Percentiles rank a stretch among this genome's conserved stretches.
phyloP scores from a whole-genome alignment of 2,329 filamentous ascomycete species.

The Byssothecium circinans region DNA sequence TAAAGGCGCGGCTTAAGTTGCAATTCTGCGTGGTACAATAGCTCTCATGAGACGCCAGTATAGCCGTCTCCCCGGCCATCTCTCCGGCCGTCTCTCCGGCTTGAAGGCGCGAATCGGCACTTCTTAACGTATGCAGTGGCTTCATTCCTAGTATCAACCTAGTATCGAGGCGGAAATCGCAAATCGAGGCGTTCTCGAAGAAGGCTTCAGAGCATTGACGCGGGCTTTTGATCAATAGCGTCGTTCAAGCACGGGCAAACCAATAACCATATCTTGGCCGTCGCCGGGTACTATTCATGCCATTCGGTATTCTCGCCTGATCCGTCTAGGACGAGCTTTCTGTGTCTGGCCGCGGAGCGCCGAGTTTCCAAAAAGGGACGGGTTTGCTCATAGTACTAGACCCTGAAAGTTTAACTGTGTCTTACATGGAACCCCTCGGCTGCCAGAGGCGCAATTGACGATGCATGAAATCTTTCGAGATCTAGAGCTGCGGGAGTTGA shows the following conservation, averaged over 20 bases:
- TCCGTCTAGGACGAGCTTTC: background rate
- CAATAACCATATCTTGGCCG: background rate
- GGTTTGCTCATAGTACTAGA: background rate
- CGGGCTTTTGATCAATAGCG: background rate
- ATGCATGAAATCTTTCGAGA: background rate
- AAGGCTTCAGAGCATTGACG: background rate
- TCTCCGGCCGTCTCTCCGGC: too few relatives aligned
- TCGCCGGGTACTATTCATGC: background rate
- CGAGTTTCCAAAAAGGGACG: background rate
- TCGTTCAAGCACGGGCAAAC: background rate
- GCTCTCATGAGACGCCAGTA: conserved; percentile 7
- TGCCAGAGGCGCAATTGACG: background rate
- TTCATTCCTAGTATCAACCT: background rate
- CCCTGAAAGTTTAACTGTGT: conserved; percentile 1
- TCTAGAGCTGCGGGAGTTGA: background rate
- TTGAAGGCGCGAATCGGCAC: background rate
- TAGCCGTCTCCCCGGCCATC: too few relatives aligned
- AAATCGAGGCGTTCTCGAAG: background rate
- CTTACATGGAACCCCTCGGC: background rate
- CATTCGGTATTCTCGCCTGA: too few relatives aligned
- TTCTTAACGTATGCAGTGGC: background rate
- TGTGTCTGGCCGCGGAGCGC: background rate
- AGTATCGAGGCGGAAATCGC: background rate
- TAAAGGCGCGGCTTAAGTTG: background rate
- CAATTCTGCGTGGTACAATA: conserved; percentile 4